Conservation (phyloP, 2,329 filamentous ascomycete species). For the Dryadomyces quercivorus region DNA sequence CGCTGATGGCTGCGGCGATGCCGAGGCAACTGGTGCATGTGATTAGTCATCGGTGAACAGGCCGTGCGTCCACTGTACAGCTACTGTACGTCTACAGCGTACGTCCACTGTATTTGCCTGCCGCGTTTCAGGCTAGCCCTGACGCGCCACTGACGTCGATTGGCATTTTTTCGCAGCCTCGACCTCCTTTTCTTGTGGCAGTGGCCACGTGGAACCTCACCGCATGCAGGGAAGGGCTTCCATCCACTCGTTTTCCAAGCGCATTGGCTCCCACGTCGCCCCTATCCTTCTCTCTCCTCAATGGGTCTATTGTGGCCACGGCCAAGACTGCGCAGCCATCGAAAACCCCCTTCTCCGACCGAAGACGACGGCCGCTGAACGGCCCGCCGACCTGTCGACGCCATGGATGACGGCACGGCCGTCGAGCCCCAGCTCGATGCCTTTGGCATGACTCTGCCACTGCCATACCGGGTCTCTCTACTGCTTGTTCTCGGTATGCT, state of each 20-base stretch:
- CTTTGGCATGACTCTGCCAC: slow-evolving; percentile 75
- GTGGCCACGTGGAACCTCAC: too few species aligned
- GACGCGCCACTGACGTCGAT: not conserved
- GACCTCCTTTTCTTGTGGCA: not conserved
- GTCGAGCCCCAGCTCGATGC: slow-evolving; percentile 64
- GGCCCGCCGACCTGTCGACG: slow-evolving; percentile 5
- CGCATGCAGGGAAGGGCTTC: not conserved
- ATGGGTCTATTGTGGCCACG: slow-evolving; percentile 5
- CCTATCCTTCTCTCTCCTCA: not conserved
- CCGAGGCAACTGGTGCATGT: too few species aligned
- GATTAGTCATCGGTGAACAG: too few species aligned
- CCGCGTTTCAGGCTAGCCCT: too few species aligned
- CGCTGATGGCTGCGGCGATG: too few species aligned
- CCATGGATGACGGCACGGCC: slow-evolving; percentile 63
- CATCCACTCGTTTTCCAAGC: not conserved
- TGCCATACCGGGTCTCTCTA: slow-evolving; percentile 81
- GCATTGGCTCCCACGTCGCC: not conserved
- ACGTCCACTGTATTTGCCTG: too few species aligned
- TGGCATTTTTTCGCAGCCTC: not conserved
- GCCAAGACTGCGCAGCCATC: slow-evolving; percentile 4
- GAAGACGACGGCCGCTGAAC: not conserved
- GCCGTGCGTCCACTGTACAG: too few species aligned
- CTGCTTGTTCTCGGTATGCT: slow-evolving; percentile 67
- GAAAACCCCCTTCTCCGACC: not conserved
- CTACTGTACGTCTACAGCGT: too few species aligned